A percentile compares a stretch with the other conserved stretches of the same genome.
phyloP scores from a whole-genome alignment of 2,329 filamentous ascomycete species.

The Colletotrichum navitas region DNA sequence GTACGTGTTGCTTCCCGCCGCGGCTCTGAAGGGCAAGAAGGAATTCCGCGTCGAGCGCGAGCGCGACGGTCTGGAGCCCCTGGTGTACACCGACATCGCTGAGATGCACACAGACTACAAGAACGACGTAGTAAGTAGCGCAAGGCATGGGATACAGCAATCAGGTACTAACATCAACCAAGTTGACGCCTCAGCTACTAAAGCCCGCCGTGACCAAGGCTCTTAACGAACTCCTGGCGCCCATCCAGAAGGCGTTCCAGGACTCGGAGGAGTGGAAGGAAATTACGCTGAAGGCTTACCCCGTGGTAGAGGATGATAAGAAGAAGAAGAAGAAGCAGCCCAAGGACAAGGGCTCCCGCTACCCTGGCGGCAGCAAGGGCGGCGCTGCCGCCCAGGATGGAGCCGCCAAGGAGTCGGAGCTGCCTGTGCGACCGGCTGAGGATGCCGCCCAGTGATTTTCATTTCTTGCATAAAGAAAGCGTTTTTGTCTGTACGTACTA shows the following conservation, averaged over 20 bases:
- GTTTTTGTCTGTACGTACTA: constrained; percentile 36
- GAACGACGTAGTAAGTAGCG: constrained; percentile 68
- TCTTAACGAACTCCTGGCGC: constrained; percentile 79
- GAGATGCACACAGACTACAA: constrained; percentile 84
- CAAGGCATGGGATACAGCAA: neutral
- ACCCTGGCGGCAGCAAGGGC: constrained; percentile 60
- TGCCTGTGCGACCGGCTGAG: constrained; percentile 37
- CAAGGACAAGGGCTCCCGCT: constrained; percentile 80
- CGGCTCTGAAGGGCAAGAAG: constrained; percentile 67
- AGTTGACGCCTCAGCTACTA: constrained; percentile 85
- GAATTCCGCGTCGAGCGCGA: constrained; percentile 77
- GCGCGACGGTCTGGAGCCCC: constrained; percentile 75
- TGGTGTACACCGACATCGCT: constrained; percentile 83
- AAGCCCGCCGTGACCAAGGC: constrained; percentile 86
- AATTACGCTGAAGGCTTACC: constrained; percentile 84
- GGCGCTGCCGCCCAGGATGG: constrained; percentile 30
- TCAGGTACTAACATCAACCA: constrained; percentile 38
- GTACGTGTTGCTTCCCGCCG: constrained; percentile 84
- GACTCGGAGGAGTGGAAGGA: constrained; percentile 82
- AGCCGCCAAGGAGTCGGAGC: constrained; percentile 38
- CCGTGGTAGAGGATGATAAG: constrained; percentile 67
- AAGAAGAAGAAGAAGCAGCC: constrained; percentile 81
- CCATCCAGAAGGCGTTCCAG: constrained; percentile 81
- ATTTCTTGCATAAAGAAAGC: constrained; percentile 27
- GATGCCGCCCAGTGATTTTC: constrained; percentile 25